A percentile compares a stretch with the other conserved stretches of the same genome.
phyloP scores from a whole-genome alignment of 2,329 filamentous ascomycete species.

The Penicillium sp. region DNA sequence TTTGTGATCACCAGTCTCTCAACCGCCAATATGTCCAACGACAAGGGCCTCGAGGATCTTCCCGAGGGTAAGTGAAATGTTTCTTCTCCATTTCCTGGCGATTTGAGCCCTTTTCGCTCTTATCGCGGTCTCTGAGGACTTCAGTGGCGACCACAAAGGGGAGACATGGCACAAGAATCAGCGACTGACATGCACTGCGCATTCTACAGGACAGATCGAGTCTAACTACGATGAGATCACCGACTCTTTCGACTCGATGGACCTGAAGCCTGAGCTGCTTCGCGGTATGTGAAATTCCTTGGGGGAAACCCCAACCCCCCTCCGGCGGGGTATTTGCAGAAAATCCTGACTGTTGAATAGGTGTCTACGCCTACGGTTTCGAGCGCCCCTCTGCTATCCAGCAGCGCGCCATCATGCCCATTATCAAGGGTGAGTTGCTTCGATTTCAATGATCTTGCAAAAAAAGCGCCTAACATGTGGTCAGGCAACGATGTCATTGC shows the following conservation, averaged over 20 bases:
- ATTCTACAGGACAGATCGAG: conserved; percentile 87
- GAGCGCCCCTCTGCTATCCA: conserved; percentile 99
- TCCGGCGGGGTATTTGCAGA: conserved; percentile 22
- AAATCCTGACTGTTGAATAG: conserved; percentile 43
- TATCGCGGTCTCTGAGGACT: conserved; percentile 1
- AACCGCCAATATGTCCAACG: conserved; percentile 90
- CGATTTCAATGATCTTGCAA: not conserved
- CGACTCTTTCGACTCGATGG: conserved; percentile 99
- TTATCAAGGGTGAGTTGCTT: conserved; percentile 86
- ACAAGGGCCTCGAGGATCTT: conserved; percentile 98
- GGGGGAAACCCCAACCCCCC: conserved; percentile 4
- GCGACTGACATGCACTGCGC: conserved; percentile 18
- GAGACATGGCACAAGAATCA: conserved; percentile 6
- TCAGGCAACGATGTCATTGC: conserved; percentile 97
- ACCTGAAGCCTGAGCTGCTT: conserved; percentile 93
- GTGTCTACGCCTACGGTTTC: conserved; percentile 99
- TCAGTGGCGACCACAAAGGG: conserved; percentile 10
- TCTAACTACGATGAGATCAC: conserved; percentile 99
- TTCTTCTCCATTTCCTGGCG: conserved; percentile 3
- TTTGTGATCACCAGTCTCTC: conserved; percentile 62
- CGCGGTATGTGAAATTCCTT: conserved; percentile 62
- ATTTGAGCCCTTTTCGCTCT: conserved; percentile 8
- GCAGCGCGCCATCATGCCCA: conserved; percentile 99
- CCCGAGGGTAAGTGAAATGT: conserved; percentile 72
- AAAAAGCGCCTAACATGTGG: conserved; percentile 11